Conservation (phyloP, 2,329 filamentous ascomycete species). For the Monilinia polystroma region DNA sequence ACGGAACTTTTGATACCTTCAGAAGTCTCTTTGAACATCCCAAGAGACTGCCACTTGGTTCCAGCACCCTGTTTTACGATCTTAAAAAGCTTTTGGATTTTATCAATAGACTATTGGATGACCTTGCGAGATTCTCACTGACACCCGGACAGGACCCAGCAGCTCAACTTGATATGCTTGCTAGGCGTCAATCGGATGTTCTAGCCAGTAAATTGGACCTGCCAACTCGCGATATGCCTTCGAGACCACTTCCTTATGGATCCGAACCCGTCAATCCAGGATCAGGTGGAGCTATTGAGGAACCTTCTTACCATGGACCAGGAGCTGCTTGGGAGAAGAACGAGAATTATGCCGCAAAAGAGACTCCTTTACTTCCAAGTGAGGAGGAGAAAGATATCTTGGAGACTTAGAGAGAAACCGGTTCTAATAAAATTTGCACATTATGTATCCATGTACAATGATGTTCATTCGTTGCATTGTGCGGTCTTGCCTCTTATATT, state of each 20-base stretch:
- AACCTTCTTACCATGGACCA: slow-evolving; percentile 52
- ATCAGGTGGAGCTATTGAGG: slow-evolving; percentile 40
- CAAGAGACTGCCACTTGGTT: slow-evolving; percentile 9
- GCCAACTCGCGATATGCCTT: slow-evolving; percentile 46
- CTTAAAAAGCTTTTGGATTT: slow-evolving; percentile 15
- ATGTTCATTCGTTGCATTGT: background rate
- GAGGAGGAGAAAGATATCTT: slow-evolving; percentile 41
- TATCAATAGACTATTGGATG: slow-evolving; percentile 16
- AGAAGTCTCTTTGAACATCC: slow-evolving; percentile 19
- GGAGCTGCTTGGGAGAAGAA: slow-evolving; percentile 53
- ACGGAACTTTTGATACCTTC: slow-evolving; percentile 17
- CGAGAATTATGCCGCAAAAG: slow-evolving; percentile 45
- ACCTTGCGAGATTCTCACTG: slow-evolving; percentile 22
- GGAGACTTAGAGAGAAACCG: slow-evolving; percentile 27
- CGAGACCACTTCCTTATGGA: slow-evolving; percentile 52
- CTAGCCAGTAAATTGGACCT: slow-evolving; percentile 54
- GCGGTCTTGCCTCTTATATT: background rate
- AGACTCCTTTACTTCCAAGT: slow-evolving; percentile 38
- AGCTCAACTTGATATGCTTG: slow-evolving; percentile 68
- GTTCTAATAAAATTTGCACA: slow-evolving; percentile 14
- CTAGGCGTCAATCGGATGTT: slow-evolving; percentile 62
- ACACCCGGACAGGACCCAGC: slow-evolving; percentile 60
- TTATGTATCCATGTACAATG: slow-evolving; percentile 17
- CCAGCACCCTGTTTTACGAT: slow-evolving; percentile 13
- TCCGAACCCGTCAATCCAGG: slow-evolving; percentile 51